Conservation (phyloP, 1,284 basidiomycete genomes). For the Volvariella volvacea region DNA sequence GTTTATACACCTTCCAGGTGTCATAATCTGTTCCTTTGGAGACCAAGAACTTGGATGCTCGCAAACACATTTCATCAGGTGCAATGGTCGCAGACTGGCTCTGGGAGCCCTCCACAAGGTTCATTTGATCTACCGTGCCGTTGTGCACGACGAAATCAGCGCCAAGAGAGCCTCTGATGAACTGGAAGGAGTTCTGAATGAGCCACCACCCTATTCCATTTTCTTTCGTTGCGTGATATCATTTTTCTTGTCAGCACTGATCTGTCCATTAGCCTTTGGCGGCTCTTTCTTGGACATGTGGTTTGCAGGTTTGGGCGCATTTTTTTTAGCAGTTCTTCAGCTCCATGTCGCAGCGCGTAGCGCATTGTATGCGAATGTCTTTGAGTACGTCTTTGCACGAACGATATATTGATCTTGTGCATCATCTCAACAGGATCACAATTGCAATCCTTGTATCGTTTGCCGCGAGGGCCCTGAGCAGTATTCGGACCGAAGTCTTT, state of each 20-base stretch:
- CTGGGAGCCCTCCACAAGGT: slow-evolving; percentile 74
- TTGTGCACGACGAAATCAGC: slow-evolving; percentile 81
- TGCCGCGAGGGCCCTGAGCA: slow-evolving; percentile 69
- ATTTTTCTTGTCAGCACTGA: slow-evolving; percentile 65
- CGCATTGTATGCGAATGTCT: slow-evolving; percentile 79
- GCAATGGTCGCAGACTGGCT: slow-evolving; percentile 56
- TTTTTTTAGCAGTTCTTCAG: slow-evolving; percentile 62
- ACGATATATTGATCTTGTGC: neutral
- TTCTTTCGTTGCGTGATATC: slow-evolving; percentile 59
- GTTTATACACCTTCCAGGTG: slow-evolving; percentile 73
- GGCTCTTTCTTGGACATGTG: slow-evolving; percentile 82
- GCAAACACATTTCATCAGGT: slow-evolving; percentile 80
- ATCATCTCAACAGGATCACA: slow-evolving; percentile 52
- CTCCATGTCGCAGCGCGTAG: slow-evolving; percentile 67
- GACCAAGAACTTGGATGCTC: slow-evolving; percentile 72
- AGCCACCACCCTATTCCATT: slow-evolving; percentile 54
- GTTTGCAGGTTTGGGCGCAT: slow-evolving; percentile 64
- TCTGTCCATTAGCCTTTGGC: slow-evolving; percentile 79
- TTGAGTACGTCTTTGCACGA: slow-evolving; percentile 57
- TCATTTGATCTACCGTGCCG: slow-evolving; percentile 69
- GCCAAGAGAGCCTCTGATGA: slow-evolving; percentile 58
- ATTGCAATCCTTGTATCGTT: slow-evolving; percentile 80
- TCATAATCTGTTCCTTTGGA: slow-evolving; percentile 80
- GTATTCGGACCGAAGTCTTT: slow-evolving; percentile 67
- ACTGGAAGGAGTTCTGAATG: slow-evolving; percentile 33